These are phyloP conservation scores for Trichoderma sp. DNA, from an alignment of 2,329 filamentous ascomycete species.

Conservation along the genomic window DNA sequence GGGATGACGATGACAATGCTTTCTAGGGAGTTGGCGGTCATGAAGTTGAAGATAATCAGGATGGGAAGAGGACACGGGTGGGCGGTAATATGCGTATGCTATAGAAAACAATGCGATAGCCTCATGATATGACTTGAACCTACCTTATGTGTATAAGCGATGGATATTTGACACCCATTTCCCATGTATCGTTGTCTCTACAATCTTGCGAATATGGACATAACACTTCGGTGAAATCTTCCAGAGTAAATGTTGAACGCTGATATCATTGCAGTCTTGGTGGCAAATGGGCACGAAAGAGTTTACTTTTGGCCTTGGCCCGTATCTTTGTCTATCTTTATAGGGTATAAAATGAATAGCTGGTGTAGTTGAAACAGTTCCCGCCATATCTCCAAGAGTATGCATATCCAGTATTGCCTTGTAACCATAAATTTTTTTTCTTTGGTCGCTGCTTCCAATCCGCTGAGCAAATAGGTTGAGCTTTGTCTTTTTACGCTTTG, in stretches of 20 bases:
- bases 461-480: not conserved
- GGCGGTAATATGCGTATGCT: conserved; percentile 2
- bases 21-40: conserved; percentile 9
- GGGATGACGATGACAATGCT: not conserved
- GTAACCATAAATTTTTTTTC: not conserved
- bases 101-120: conserved; percentile 8
- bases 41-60: not conserved
- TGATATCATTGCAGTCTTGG: not conserved
- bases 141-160: not conserved
- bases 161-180: not conserved
- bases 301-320: not conserved
- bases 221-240: too few relatives aligned
- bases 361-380: not conserved
- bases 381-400: not conserved
- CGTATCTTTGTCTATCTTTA: conserved; percentile 11
- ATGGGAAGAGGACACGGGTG: not conserved
- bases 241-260: not conserved
- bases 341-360: conserved; percentile 13
- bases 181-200: not conserved
- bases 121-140: not conserved
- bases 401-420: not conserved
- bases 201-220: too few relatives aligned
- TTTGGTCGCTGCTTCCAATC: not conserved
- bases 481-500: conserved; percentile 21
- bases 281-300: not conserved